These are phyloP conservation scores for Calonectria leucothoes DNA, from an alignment of 2,329 filamentous ascomycete genomes.

Conservation along the genomic window DNA sequence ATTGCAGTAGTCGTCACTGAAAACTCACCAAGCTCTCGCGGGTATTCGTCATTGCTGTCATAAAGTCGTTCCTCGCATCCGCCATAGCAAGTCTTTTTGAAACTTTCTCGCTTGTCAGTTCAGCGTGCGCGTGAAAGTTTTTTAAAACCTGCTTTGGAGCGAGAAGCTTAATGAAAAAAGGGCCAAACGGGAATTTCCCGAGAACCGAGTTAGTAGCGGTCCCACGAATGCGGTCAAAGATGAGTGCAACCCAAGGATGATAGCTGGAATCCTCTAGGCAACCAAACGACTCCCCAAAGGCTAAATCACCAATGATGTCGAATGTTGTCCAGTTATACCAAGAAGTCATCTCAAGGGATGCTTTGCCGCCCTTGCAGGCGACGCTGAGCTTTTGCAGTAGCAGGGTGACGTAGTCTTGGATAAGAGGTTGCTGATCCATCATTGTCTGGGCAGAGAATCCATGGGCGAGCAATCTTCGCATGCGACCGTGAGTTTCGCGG, in stretches of 20 bases:
- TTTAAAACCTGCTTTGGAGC: not conserved
- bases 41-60: not conserved
- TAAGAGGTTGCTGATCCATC: conserved; percentile 37
- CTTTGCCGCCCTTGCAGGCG: conserved; percentile 20
- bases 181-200: not conserved
- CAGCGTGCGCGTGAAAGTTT: not conserved
- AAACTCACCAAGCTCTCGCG: not conserved
- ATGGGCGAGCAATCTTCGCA: conserved; percentile 30
- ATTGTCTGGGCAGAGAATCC: conserved; percentile 40
- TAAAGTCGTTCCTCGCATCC: not conserved
- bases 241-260: not conserved
- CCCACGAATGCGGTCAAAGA: not conserved
- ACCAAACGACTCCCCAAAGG: conserved; percentile 43
- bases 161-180: not conserved
- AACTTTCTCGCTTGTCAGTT: not conserved
- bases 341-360: conserved; percentile 34
- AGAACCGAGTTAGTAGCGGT: not conserved
- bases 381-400: conserved; percentile 52
- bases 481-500: conserved; percentile 20
- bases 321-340: conserved; percentile 47
- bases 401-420: conserved; percentile 53
- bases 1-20: too few species aligned
- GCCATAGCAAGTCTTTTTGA: not conserved
- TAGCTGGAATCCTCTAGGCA: conserved; percentile 23
- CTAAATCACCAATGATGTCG: conserved; percentile 45